Percentiles rank a stretch among this genome's conserved stretches.
These are phyloP conservation scores for Ascochyta viciae-villosae DNA, from an alignment of 2,329 filamentous ascomycete species.

Conservation along the genomic window DNA sequence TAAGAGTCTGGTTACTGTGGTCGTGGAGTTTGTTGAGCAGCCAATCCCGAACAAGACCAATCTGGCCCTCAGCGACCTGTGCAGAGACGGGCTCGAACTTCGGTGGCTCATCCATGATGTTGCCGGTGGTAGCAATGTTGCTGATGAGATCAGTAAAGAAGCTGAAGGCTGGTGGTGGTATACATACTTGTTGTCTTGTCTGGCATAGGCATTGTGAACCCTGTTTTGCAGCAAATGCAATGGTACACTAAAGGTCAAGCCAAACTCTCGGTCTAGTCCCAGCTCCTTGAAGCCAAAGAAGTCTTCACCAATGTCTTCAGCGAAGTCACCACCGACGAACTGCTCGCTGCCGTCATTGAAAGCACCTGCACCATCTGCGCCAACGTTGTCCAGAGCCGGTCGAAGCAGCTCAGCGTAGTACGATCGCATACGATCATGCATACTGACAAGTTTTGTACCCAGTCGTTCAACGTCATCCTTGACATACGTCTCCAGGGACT, in stretches of 20 bases:
- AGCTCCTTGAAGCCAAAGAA: conserved; percentile 99
- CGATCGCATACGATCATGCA: conserved; percentile 93
- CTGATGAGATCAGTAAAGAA: conserved; percentile 50
- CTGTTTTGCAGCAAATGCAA: conserved; percentile 92
- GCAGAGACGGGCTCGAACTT: conserved; percentile 79
- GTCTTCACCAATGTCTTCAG: conserved; percentile 96
- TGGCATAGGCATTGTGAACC: conserved; percentile 83
- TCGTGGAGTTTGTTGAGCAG: conserved; percentile 88
- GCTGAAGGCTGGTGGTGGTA: not conserved
- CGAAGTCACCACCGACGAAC: conserved; percentile 95
- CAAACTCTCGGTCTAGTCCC: conserved; percentile 89
- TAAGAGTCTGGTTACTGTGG: conserved; percentile 79
- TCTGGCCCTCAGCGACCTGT: conserved; percentile 78
- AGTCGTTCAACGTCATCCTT: conserved; percentile 93
- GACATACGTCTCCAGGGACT: conserved; percentile 82
- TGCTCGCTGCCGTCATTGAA: conserved; percentile 98
- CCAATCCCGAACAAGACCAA: conserved; percentile 89
- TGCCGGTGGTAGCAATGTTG: conserved; percentile 63
- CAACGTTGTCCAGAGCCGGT: conserved; percentile 79
- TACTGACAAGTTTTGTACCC: conserved; percentile 76
- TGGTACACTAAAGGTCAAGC: conserved; percentile 87
- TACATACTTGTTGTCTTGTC: conserved; percentile 69
- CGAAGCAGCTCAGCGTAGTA: conserved; percentile 93
- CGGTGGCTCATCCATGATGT: conserved; percentile 72
- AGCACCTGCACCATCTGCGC: conserved; percentile 82